A percentile compares a stretch with the other conserved stretches of the same genome.
These are phyloP conservation scores for Camelina neglecta DNA, from an alignment of 345 rosid species.

Conservation along the genomic window DNA sequence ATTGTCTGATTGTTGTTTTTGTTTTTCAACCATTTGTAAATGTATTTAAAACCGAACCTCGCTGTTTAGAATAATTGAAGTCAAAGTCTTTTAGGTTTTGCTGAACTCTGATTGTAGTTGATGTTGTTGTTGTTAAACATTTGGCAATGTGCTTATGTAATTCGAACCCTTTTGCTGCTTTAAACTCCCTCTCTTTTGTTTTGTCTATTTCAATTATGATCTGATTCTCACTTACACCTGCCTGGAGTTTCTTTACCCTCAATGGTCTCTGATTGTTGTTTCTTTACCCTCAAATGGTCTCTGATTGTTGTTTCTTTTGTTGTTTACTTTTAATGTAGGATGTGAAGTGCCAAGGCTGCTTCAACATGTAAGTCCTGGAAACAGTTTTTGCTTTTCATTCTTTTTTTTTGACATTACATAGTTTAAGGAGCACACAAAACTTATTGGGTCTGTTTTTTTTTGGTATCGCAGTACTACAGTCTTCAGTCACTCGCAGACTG, in stretches of 20 bases:
- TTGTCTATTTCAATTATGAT: neutral
- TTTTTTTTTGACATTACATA: neutral
- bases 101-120: neutral
- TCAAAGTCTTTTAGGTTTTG: neutral
- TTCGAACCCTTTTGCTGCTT: no score
- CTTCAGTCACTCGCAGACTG: constrained; percentile 81
- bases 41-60: neutral
- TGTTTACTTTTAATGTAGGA: constrained; percentile 49
- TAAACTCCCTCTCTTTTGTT: neutral
- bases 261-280: neutral
- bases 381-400: neutral
- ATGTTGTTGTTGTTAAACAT: neutral
- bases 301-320: constrained; percentile 3
- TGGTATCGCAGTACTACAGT: constrained; percentile 64
- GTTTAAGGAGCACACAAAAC: neutral
- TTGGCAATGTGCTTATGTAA: neutral
- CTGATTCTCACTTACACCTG: neutral
- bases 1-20: neutral
- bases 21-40: neutral
- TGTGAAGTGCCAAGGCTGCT: constrained; percentile 83
- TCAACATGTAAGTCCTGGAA: constrained; percentile 59
- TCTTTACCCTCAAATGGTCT: neutral
- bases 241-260: neutral
- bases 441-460: neutral
- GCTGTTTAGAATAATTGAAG: neutral